phyloP scores from a whole-genome alignment of 495 filamentous ascomycete genomes.

The Aeminium ludgeri region DNA sequence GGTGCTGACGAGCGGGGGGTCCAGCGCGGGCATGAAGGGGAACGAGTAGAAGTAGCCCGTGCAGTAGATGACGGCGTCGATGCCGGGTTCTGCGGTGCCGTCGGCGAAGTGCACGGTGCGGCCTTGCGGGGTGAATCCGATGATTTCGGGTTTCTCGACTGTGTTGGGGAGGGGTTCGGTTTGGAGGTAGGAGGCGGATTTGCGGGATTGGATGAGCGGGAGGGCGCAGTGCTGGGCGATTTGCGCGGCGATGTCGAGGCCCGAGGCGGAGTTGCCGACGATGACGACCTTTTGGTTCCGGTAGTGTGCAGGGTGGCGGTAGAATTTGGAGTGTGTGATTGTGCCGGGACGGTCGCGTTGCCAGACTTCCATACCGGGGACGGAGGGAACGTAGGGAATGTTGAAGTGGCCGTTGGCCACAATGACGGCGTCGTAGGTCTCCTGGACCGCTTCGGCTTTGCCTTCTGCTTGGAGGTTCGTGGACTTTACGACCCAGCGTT shows the following conservation, averaged over 20 bases:
- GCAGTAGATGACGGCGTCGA: slow-evolving; percentile 55
- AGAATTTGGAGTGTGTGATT: slow-evolving; percentile 71
- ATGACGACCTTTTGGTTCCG: slow-evolving; percentile 50
- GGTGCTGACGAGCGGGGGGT: slow-evolving; percentile 42
- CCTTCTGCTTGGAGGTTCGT: slow-evolving; percentile 22
- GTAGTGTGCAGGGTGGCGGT: slow-evolving; percentile 44
- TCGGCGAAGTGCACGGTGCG: slow-evolving; percentile 38
- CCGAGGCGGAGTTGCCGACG: slow-evolving; percentile 64
- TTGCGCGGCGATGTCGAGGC: slow-evolving; percentile 63
- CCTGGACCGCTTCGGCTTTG: slow-evolving; percentile 23
- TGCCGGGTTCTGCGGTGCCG: slow-evolving; percentile 35
- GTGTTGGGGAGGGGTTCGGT: slow-evolving; percentile 21
- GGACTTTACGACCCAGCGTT: slow-evolving; percentile 36
- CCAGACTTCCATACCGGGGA: slow-evolving; percentile 40
- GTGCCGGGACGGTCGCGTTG: slow-evolving; percentile 40
- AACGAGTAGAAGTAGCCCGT: slow-evolving; percentile 60
- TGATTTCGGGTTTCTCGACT: slow-evolving; percentile 42
- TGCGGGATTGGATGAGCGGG: slow-evolving; percentile 37
- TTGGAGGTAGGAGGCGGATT: slow-evolving; percentile 26
- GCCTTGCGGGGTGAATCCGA: slow-evolving; percentile 33
- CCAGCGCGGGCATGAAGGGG: slow-evolving; percentile 47
- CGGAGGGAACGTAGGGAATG: slow-evolving; percentile 51
- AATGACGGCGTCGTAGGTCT: slow-evolving; percentile 54
- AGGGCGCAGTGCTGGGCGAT: slow-evolving; percentile 38
- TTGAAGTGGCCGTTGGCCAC: slow-evolving; percentile 73